Base-by-base conservation (phyloP, 2,329 filamentous ascomycete genomes). In the Westerdykella aurantiaca region DNA sequence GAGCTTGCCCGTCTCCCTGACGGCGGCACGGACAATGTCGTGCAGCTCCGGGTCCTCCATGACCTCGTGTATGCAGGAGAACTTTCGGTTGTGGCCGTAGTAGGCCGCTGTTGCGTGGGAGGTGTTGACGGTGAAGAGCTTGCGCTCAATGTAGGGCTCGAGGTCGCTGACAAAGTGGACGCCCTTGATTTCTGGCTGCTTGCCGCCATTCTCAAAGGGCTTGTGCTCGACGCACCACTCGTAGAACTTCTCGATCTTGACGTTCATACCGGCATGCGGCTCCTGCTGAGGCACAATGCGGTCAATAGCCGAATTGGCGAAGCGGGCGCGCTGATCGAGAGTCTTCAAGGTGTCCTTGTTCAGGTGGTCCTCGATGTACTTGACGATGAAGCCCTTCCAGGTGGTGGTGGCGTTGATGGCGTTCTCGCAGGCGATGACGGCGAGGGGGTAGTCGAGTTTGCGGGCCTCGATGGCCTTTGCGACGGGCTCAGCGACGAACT, bases 51-150 rank as follows among this genome's bases (percentile, higher is more conserved):
- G 76, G 66, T 97, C 88, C 49, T 81, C 80, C 52, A 97, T 79
- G 7, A 90, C 85, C 59, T 97, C 91, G 66, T 93, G 88, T 55
- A 98, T 88, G 48, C 86, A 94, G 63, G 80, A 77, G 78, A 94
- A 91, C 63, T 86, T 83, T 54, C 83, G 80, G 72, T 89, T 79
- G 78, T 95, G 86, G 43, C 90, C 91, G 70, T 93, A 90, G 78
- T 96, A 96, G 47, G 91, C 90, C n/a, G 90, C 90, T 6, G 91
- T 95, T 47, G 93, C 93, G 67, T 98, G 93, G 44, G 89, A 86
- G 17, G 93, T 98, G 80, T 98, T 98, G 79, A 98, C 91, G 17
- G 93, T 98, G 78, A 90, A 98, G 53, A 98, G 83, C 80, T 98
- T 98, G 70, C 93, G 90, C 82, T 98, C 93, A 61, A 98, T 97